A percentile compares a stretch with the other conserved stretches of the same genome.
Evolutionary conservation across 2,329 filamentous ascomycete genomes (phyloP).

Genomic region (Ophiostoma ulmi): DNA sequence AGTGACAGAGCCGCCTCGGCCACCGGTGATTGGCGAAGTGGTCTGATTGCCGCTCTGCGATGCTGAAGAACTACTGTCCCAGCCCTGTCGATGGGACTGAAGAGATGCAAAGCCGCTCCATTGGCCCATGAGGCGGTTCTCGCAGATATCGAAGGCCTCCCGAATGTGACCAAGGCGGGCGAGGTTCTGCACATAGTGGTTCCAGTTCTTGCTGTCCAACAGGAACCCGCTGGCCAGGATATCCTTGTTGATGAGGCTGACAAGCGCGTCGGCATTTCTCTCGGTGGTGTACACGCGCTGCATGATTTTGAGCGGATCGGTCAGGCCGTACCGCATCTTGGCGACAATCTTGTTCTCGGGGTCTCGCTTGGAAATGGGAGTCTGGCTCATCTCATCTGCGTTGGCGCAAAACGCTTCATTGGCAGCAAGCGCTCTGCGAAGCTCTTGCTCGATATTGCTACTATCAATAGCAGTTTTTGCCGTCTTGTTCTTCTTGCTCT

Average conservation of each 20-base stretch:
- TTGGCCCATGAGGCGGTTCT: slow-evolving; percentile 68
- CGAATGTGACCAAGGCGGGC: slow-evolving; percentile 53
- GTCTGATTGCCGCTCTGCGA: background rate
- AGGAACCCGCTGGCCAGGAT: slow-evolving; percentile 63
- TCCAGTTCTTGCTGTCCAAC: slow-evolving; percentile 75
- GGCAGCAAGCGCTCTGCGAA: background rate
- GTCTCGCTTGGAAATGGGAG: slow-evolving; percentile 6
- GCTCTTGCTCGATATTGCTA: background rate
- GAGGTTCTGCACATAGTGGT: slow-evolving; percentile 66
- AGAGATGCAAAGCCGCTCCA: slow-evolving; percentile 66
- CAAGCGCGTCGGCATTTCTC: slow-evolving; percentile 45
- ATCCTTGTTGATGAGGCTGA: slow-evolving; percentile 42
- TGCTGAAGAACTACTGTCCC: background rate
- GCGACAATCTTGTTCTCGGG: slow-evolving; percentile 37
- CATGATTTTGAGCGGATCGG: slow-evolving; percentile 47
- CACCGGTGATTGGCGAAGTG: background rate
- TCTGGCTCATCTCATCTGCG: background rate
- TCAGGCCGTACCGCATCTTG: slow-evolving; percentile 49
- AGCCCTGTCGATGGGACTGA: slow-evolving; percentile 26
- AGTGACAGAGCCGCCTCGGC: background rate
- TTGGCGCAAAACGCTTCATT: background rate
- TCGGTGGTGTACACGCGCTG: slow-evolving; percentile 41
- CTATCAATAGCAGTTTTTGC: slow-evolving; percentile 19
- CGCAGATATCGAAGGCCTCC: slow-evolving; percentile 69
- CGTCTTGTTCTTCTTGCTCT: background rate